phyloP scores from a whole-genome alignment of 345 rosid species.

The Lumnitzera racemosa region DNA sequence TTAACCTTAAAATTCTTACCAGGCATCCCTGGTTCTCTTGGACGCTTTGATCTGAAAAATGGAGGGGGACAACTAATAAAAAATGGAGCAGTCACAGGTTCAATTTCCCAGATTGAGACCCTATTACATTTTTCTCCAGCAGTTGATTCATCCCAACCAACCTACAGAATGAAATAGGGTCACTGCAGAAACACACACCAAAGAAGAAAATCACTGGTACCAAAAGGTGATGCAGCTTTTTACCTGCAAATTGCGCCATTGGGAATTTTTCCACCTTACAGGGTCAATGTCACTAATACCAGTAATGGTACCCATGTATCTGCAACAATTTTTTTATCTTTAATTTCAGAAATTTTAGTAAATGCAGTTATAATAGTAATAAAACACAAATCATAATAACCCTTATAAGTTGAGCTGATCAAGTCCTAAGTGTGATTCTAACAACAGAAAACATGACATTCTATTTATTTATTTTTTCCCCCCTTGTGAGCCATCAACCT shows the following conservation, averaged over 20 bases:
- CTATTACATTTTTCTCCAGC: conserved; percentile 77
- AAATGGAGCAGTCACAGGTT: conserved; percentile 89
- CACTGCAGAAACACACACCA: conserved; percentile 1
- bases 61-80: conserved; percentile 80
- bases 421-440: too few species aligned
- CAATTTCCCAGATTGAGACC: conserved; percentile 95
- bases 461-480: too few species aligned
- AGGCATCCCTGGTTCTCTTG: conserved; percentile 78
- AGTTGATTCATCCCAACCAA: conserved; percentile 99
- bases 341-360: neutral
- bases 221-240: neutral
- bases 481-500: too few species aligned
- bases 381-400: neutral
- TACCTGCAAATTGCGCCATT: conserved; percentile 96
- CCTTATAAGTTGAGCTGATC: too few species aligned
- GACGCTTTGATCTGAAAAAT: conserved; percentile 73
- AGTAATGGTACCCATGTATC: conserved; percentile 95
- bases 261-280: conserved; percentile 88
- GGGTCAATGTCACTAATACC: conserved; percentile 87
- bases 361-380: neutral
- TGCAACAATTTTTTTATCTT: conserved; percentile 21
- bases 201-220: neutral
- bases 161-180: conserved; percentile 31
- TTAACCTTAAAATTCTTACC: conserved; percentile 23
- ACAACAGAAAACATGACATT: too few species aligned